Evolutionary conservation across 1,284 basidiomycete genomes (phyloP).

Genomic region (Trichosporon sp.): DNA sequence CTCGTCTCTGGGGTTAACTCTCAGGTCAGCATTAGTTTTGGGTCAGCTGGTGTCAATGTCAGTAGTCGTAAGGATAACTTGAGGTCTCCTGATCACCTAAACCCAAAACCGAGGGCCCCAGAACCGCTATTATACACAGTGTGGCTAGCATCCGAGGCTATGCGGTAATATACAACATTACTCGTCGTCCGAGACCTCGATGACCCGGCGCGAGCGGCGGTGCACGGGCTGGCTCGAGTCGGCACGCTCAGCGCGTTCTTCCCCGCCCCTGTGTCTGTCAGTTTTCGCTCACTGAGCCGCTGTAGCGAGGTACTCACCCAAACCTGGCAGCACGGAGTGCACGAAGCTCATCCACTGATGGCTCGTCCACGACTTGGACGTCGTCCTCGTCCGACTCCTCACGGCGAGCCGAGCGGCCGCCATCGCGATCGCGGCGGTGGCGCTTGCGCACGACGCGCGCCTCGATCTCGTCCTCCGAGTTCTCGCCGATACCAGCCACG

Average conservation of each 20-base stretch:
- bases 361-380: slow-evolving; percentile 34
- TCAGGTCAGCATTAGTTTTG: too few relatives aligned
- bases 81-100: not conserved
- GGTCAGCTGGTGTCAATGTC: not conserved
- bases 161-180: slow-evolving; percentile 10
- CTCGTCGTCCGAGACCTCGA: slow-evolving; percentile 17
- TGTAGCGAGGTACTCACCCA: slow-evolving; percentile 19
- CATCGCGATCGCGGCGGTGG: not conserved
- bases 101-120: not conserved
- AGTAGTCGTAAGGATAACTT: not conserved
- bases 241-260: not conserved
- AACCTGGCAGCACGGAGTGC: slow-evolving; percentile 28
- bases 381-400: slow-evolving; percentile 21
- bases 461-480: slow-evolving; percentile 22
- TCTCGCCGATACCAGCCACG: not conserved
- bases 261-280: not conserved
- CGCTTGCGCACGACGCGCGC: not conserved
- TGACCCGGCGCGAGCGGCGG: slow-evolving; percentile 14
- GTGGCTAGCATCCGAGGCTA: not conserved
- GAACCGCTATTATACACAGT: not conserved
- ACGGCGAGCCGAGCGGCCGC: not conserved
- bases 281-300: not conserved
- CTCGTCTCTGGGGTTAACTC: not conserved
- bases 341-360: slow-evolving; percentile 31
- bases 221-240: not conserved